These are phyloP conservation scores for Oxytropis ochrocephala DNA, from an alignment of 306 rosid species.

Conservation along the genomic window DNA sequence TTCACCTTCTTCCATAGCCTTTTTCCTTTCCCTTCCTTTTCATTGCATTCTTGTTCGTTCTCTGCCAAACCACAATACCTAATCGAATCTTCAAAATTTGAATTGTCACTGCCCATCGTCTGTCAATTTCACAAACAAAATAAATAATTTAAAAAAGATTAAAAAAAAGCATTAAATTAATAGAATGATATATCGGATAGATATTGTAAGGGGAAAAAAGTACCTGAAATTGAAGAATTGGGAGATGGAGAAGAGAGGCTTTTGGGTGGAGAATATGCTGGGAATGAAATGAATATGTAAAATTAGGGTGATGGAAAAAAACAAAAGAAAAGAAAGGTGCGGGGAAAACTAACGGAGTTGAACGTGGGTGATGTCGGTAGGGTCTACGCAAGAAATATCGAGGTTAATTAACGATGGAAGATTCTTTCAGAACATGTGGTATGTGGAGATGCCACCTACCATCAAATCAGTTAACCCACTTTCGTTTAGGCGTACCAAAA, in stretches of 20 bases:
- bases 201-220: not conserved
- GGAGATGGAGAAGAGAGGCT: not conserved
- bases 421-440: constrained; percentile 18
- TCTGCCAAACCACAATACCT: constrained; percentile 32
- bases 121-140: not conserved
- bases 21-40: constrained; percentile 57
- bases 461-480: not conserved
- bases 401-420: not conserved
- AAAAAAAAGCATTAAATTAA: not conserved
- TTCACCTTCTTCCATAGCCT: constrained; percentile 84
- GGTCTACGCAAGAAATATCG: constrained; percentile 10
- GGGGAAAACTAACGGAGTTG: not conserved
- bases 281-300: not conserved
- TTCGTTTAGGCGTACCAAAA: too few relatives aligned
- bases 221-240: not conserved
- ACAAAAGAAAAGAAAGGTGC: not conserved
- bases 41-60: constrained; percentile 6
- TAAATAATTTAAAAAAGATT: not conserved
- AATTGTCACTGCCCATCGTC: constrained; percentile 19
- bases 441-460: constrained; percentile 22
- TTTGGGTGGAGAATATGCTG: not conserved
- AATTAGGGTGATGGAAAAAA: not conserved
- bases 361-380: not conserved
- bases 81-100: constrained; percentile 13
- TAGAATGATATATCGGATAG: not conserved